A percentile compares a stretch with the other conserved stretches of the same genome.
Evolutionary conservation across 169 alveolate genomes (phyloP).

Genomic region (Miamiensis avidus): DNA sequence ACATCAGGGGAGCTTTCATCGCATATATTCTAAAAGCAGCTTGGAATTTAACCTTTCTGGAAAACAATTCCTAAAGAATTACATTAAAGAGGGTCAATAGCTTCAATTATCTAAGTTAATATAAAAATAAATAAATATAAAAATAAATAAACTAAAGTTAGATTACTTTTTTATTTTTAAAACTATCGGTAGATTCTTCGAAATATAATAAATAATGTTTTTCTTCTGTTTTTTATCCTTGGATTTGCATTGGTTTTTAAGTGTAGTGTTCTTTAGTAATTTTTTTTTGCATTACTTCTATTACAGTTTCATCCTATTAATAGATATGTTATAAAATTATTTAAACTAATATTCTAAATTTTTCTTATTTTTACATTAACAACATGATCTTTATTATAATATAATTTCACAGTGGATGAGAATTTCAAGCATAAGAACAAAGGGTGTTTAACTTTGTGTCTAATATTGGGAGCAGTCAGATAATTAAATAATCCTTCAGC

Average conservation of each 20-base stretch:
- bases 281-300: constrained; percentile 10
- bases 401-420: constrained; percentile 31
- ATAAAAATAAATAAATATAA: no score
- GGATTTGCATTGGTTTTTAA: not conserved
- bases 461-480: constrained; percentile 48
- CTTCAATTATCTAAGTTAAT: constrained; percentile 5
- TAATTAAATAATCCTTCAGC: constrained; percentile 42
- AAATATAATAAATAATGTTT: constrained; percentile 9
- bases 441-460: constrained; percentile 53
- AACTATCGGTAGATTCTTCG: constrained; percentile 15
- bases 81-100: constrained; percentile 11
- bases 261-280: constrained; percentile 22
- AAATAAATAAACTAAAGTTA: no score
- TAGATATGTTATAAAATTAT: not conserved
- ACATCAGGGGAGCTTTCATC: not conserved
- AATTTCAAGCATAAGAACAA: constrained; percentile 38
- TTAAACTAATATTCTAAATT: not conserved
- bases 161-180: constrained; percentile 9
- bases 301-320: constrained; percentile 1
- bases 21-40: not conserved
- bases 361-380: not conserved
- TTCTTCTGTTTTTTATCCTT: not conserved
- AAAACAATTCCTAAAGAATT: constrained; percentile 17
- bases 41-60: not conserved
- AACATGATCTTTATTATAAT: constrained; percentile 6